Evolutionary conservation across 2,329 filamentous ascomycete genomes (phyloP).

Genomic region (Podosphaera xanthii): DNA sequence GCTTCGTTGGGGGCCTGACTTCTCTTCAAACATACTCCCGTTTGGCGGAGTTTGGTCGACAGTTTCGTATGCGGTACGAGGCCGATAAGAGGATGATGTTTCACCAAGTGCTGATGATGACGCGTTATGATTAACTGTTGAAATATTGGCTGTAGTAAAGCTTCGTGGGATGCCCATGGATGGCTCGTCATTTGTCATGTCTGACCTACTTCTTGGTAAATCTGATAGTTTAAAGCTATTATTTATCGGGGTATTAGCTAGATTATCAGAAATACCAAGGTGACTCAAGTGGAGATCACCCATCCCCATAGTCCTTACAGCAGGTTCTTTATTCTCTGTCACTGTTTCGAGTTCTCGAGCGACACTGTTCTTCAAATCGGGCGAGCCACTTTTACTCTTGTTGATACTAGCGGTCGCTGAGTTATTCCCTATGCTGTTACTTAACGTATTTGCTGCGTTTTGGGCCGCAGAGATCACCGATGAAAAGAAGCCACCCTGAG

Average conservation of each 20-base stretch:
- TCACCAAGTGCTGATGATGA: constrained; percentile 10
- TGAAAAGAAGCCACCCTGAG: constrained; percentile 64
- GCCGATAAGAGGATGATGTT: constrained; percentile 11
- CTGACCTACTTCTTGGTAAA: constrained; percentile 9
- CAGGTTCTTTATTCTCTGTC: constrained; percentile 35
- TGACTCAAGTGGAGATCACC: constrained; percentile 80
- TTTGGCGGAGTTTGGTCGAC: constrained; percentile 43
- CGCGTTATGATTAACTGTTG: constrained; percentile 4
- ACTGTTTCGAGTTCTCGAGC: constrained; percentile 15
- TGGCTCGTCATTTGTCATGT: constrained; percentile 10
- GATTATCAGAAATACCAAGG: constrained; percentile 50
- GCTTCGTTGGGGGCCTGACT: constrained; percentile 26
- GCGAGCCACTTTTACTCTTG: constrained; percentile 19
- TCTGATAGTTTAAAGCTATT: constrained; percentile 28
- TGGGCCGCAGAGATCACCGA: constrained; percentile 83
- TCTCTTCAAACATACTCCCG: constrained; percentile 41
- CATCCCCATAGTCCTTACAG: constrained; percentile 70
- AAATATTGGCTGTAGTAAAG: not conserved
- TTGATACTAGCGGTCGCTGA: constrained; percentile 26
- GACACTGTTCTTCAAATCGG: constrained; percentile 9
- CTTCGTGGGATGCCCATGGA: not conserved
- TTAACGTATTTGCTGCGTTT: constrained; percentile 60
- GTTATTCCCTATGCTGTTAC: constrained; percentile 49
- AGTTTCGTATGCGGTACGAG: constrained; percentile 29
- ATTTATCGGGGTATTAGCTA: constrained; percentile 30